phyloP scores from a whole-genome alignment of 352 stramenopile genomes.

The Stramenopiles sp. region DNA sequence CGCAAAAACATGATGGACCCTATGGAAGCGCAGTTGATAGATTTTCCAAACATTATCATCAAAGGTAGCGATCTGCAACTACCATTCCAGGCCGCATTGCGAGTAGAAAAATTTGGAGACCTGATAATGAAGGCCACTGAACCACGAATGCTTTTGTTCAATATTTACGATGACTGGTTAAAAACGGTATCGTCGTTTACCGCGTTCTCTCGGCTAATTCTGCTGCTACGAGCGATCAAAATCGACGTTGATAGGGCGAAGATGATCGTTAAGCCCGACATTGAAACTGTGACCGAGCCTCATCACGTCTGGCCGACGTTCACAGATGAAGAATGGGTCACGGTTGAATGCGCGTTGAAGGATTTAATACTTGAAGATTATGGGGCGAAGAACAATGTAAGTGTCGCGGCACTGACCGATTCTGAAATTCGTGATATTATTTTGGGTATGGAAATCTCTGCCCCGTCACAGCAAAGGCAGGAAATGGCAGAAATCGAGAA shows the following conservation, averaged over 20 bases:
- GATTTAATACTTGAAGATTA: constrained; percentile 98
- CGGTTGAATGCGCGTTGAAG: constrained; percentile 97
- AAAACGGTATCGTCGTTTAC: constrained; percentile 99
- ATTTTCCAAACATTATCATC: constrained; percentile 99
- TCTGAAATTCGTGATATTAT: constrained; percentile 99
- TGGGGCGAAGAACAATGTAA: constrained; percentile 99
- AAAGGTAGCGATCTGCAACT: constrained; percentile 96
- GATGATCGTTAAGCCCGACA: constrained; percentile 89
- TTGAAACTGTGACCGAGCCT: constrained; percentile 90
- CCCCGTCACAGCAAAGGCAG: constrained; percentile 93
- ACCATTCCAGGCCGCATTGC: constrained; percentile 95
- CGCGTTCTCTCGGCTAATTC: constrained; percentile 95
- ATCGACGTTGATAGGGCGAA: constrained; percentile 83
- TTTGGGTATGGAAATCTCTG: constrained; percentile 98
- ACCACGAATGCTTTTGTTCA: constrained; percentile 99
- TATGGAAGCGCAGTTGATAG: constrained; percentile 92
- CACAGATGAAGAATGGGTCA: constrained; percentile 97
- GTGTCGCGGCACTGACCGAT: constrained; percentile 95
- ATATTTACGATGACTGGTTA: constrained; percentile 99
- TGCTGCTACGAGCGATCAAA: constrained; percentile 94
- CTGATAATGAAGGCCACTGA: constrained; percentile 97
- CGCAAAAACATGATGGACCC: constrained; percentile 98
- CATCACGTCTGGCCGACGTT: constrained; percentile 98
- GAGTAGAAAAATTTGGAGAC: constrained; percentile 99
- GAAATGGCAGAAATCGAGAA: constrained; percentile 99